These are phyloP conservation scores for Endocalyx cinctus DNA, from an alignment of 2,329 filamentous ascomycete species.

Conservation along the genomic window DNA sequence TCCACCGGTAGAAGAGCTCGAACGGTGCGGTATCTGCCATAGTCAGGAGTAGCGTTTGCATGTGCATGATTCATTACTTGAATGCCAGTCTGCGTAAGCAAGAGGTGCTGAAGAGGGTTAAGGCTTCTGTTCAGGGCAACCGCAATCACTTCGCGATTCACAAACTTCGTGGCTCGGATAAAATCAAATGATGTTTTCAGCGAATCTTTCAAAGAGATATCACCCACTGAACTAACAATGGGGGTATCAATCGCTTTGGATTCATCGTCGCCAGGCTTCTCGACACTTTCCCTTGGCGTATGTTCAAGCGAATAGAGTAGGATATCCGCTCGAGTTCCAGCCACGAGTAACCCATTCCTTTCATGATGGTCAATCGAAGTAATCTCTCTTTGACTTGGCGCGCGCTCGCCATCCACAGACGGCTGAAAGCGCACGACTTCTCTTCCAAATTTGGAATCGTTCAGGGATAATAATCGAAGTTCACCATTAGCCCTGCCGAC, in stretches of 20 bases:
- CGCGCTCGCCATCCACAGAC: slow-evolving; percentile 1
- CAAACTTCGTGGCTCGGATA: slow-evolving; percentile 38
- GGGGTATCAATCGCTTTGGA: slow-evolving; percentile 7
- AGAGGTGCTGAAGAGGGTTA: slow-evolving; percentile 42
- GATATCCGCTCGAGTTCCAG: slow-evolving; percentile 29
- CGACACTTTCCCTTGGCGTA: too few species aligned
- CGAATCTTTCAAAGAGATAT: slow-evolving; percentile 15
- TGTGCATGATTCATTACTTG: too few species aligned
- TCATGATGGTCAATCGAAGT: slow-evolving; percentile 30
- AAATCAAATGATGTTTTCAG: slow-evolving; percentile 18
- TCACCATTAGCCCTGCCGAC: slow-evolving; percentile 48
- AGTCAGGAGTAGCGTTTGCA: too few species aligned
- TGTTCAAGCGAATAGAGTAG: slow-evolving; percentile 28
- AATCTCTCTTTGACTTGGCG: slow-evolving; percentile 24
- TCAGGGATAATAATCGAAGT: slow-evolving; percentile 39
- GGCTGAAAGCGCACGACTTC: slow-evolving; percentile 18
- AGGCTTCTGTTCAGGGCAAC: slow-evolving; percentile 39
- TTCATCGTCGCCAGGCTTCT: too few species aligned
- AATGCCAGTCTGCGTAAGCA: slow-evolving; percentile 39
- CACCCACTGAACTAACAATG: slow-evolving; percentile 12
- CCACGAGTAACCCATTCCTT: slow-evolving; percentile 23
- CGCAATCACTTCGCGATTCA: slow-evolving; percentile 40
- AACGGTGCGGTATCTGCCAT: too few species aligned
- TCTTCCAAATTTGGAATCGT: slow-evolving; percentile 27
- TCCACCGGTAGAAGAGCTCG: slow-evolving; percentile 43